Conservation (phyloP, 352 stramenopile genomes). For the Pythium biforme region DNA sequence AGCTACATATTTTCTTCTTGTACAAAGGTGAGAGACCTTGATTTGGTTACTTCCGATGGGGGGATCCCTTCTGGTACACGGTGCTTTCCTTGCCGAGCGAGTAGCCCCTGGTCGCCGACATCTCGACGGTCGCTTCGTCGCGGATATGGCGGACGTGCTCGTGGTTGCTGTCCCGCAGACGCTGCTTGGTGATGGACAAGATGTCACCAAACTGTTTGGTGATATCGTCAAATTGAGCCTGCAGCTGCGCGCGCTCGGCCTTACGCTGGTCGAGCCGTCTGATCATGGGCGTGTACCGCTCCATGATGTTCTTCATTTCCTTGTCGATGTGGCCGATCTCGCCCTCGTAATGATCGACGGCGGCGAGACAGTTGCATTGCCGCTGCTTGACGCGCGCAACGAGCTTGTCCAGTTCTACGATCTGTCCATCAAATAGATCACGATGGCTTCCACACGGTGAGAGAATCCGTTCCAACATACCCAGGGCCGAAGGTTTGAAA, state of each 20-base stretch:
- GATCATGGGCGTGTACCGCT: conserved; percentile 58
- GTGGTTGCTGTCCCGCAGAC: conserved; percentile 45
- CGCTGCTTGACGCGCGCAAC: conserved; percentile 67
- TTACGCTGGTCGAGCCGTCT: conserved; percentile 55
- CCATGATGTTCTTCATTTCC: conserved; percentile 64
- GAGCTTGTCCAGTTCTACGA: conserved; percentile 70
- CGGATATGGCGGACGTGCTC: conserved; percentile 66
- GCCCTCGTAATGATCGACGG: conserved; percentile 47
- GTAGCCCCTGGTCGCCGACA: conserved; percentile 52
- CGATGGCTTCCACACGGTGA: background rate
- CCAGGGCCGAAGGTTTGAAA: too few relatives aligned
- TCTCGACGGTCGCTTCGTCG: conserved; percentile 48
- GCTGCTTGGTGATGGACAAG: conserved; percentile 56
- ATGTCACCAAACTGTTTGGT: conserved; percentile 66
- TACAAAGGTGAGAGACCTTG: background rate
- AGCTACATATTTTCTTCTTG: background rate
- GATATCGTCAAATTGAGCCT: conserved; percentile 47
- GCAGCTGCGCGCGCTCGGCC: conserved; percentile 42
- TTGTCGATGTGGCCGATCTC: conserved; percentile 65
- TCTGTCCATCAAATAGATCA: conserved; percentile 31
- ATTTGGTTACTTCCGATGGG: conserved; percentile 15
- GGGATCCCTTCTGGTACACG: conserved; percentile 46
- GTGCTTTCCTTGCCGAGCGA: conserved; percentile 57
- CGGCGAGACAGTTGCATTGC: conserved; percentile 51
- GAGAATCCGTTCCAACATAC: background rate